These are phyloP conservation scores for Isochrysis galbana DNA, from an alignment of 78 protist species.

Conservation along the genomic window DNA sequence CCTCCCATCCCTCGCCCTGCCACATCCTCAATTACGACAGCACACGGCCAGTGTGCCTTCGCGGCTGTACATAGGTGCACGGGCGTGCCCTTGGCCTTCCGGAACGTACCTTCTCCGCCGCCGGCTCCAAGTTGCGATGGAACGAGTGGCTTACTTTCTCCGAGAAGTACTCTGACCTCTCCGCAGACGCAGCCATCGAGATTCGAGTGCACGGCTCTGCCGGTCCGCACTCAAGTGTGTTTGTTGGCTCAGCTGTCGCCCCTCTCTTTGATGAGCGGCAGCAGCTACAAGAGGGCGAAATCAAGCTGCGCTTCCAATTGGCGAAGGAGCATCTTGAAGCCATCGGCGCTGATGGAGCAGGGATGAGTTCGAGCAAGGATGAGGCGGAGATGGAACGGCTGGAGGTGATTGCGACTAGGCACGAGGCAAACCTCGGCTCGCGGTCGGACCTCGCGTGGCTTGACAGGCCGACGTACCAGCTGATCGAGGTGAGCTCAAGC, in stretches of 20 bases:
- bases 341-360: background rate
- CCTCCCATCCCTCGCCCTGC: too few relatives aligned
- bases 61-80: too few relatives aligned
- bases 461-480: background rate
- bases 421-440: background rate
- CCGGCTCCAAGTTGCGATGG: slow-evolving; percentile 3
- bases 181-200: background rate
- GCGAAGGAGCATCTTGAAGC: background rate
- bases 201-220: background rate
- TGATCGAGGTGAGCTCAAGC: too few relatives aligned
- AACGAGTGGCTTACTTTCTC: slow-evolving; percentile 22
- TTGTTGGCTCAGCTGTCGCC: background rate
- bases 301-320: background rate
- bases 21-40: too few relatives aligned
- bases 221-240: background rate
- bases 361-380: background rate
- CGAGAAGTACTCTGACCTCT: slow-evolving; percentile 5
- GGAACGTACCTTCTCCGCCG: background rate
- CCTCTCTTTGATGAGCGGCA: background rate
- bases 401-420: background rate
- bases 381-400: background rate
- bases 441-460: background rate
- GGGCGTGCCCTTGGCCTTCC: background rate
- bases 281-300: background rate
- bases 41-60: too few relatives aligned